Evolutionary conservation across 495 filamentous ascomycete genomes (phyloP), one percentile per base, ranked within the genome.

Genomic region (Bryoglossum gracile): DNA sequence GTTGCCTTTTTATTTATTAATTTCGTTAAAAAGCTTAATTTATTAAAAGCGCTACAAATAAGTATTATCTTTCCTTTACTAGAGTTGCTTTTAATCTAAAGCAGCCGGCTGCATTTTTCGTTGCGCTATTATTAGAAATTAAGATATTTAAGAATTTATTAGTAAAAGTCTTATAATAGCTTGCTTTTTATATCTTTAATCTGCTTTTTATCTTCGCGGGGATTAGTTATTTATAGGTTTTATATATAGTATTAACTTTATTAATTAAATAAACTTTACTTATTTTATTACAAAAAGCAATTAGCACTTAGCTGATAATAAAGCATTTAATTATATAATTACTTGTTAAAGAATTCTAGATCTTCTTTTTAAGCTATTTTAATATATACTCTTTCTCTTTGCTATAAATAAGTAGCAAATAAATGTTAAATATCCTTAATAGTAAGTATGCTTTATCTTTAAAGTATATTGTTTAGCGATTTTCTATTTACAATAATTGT

Each of bases 351-450:
- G 26, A 30, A 30, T 5, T 5, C 26, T 30, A 5, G 26, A 30
- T 30, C 26, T 30, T 13, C 26, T 30, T 30, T 13, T 30, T 30
- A 6, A 30, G 26, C 26, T 30, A 13, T 30, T 30, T 30, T 5
- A 30, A 30, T 13, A 13, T 13, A 13, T 30, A 13, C 6, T 5
- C 26, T 13, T 30, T 13, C 26, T 19, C 40, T 43, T 43, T 19
- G n/a, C 40, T 19, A 43, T 43, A 43, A 19, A 43, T 43, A 18
- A 43, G 40, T 19, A 19, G 40, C 21, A 43, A 21, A 43, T 43
- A 19, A 24, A 43, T 43, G 40, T 16, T 19, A 39, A 39, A 39
- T 39, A 39, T 39, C 6, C 36, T 14, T 39, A 16, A 21, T 14
- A 14, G n/a, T 39, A 9, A 16, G n/a, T 21, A 39, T 14, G 36